Percentiles rank a stretch among this genome's conserved stretches.
Conservation (phyloP, 2,329 filamentous ascomycete species). For the Alternaria alternata region DNA sequence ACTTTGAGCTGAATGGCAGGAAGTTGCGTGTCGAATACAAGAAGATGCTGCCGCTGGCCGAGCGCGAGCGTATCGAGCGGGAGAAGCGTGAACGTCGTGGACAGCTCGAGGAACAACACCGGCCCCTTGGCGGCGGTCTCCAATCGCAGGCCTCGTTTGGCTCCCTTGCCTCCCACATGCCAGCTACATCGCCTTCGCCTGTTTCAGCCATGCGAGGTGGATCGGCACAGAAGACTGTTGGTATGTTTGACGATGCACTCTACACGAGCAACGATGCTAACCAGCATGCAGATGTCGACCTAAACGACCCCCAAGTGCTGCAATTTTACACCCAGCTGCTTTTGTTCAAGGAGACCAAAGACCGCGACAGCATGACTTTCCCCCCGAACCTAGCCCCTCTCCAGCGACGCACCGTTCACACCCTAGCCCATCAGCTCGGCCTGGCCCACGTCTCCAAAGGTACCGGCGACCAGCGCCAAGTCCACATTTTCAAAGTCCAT, state of each 20-base stretch:
- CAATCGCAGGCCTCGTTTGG: conserved; percentile 88
- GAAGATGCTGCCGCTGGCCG: conserved; percentile 96
- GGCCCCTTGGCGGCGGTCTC: conserved; percentile 72
- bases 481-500: conserved; percentile 82
- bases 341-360: conserved; percentile 82
- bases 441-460: conserved; percentile 91
- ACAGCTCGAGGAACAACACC: conserved; percentile 96
- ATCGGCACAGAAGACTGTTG: conserved; percentile 53
- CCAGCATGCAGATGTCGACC: conserved; percentile 72
- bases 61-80: conserved; percentile 93
- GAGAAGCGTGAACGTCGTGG: conserved; percentile 96
- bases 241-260: conserved; percentile 37
- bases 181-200: conserved; percentile 71
- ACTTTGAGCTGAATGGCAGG: conserved; percentile 91
- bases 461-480: conserved; percentile 83
- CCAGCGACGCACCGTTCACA: conserved; percentile 90
- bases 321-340: conserved; percentile 90
- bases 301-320: conserved; percentile 89
- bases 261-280: conserved; percentile 21
- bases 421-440: conserved; percentile 92
- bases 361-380: conserved; percentile 84
- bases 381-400: conserved; percentile 79
- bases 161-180: conserved; percentile 72
- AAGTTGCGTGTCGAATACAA: conserved; percentile 98
- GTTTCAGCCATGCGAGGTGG: conserved; percentile 65